phyloP scores from a whole-genome alignment of 1,139 yeast genomes.

The Ogataea hybrid region DNA sequence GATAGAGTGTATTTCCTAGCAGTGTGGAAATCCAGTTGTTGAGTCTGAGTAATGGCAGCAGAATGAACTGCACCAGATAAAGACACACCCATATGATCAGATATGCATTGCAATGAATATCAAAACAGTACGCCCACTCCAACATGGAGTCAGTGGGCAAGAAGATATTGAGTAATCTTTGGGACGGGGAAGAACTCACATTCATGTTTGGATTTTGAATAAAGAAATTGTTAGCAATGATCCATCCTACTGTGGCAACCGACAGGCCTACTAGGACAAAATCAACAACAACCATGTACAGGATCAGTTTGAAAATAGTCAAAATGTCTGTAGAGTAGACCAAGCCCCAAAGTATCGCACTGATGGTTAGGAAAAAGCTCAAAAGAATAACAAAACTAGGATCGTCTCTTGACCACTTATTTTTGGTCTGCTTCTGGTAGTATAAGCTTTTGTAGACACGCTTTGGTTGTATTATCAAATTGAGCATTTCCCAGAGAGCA shows the following conservation, averaged over 20 bases:
- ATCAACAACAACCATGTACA: slow-evolving; percentile 85
- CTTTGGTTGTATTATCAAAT: slow-evolving; percentile 70
- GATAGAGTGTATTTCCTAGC: slow-evolving; percentile 76
- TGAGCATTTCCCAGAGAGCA: slow-evolving; percentile 86
- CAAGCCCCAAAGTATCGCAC: slow-evolving; percentile 90
- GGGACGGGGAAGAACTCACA: slow-evolving; percentile 15
- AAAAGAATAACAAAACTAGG: slow-evolving; percentile 81
- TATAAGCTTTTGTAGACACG: slow-evolving; percentile 80
- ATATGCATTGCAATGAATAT: slow-evolving; percentile 88
- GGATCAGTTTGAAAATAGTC: slow-evolving; percentile 60
- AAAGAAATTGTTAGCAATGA: slow-evolving; percentile 65
- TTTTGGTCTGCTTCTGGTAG: slow-evolving; percentile 70
- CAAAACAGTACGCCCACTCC: slow-evolving; percentile 95
- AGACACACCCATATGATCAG: slow-evolving; percentile 75
- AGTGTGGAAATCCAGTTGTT: slow-evolving; percentile 63
- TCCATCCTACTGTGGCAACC: slow-evolving; percentile 73
- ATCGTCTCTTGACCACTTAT: slow-evolving; percentile 84
- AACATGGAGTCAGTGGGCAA: slow-evolving; percentile 40
- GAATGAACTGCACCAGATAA: slow-evolving; percentile 72
- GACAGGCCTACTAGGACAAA: slow-evolving; percentile 69
- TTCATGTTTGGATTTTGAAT: slow-evolving; percentile 29
- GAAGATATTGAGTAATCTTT: slow-evolving; percentile 14
- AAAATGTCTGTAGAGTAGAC: slow-evolving; percentile 66
- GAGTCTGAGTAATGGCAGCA: slow-evolving; percentile 68
- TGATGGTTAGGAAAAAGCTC: slow-evolving; percentile 58